phyloP scores from a whole-genome alignment of 2,329 filamentous ascomycete genomes.

The Gnomoniopsis sp. region DNA sequence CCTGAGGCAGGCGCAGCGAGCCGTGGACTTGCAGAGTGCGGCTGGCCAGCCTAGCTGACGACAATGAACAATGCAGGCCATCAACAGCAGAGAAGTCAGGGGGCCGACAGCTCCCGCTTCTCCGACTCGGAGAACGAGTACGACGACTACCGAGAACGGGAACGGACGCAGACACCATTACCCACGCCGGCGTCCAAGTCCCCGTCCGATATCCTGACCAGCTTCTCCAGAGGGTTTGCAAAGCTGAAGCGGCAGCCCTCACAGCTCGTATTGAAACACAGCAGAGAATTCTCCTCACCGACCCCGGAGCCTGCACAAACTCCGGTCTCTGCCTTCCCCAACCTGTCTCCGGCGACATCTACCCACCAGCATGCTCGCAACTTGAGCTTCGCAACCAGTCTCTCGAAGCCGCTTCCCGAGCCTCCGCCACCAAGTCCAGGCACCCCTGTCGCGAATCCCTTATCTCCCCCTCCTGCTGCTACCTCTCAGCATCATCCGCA shows the following conservation, averaged over 20 bases:
- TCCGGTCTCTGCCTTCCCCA: constrained; percentile 25
- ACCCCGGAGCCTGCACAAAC: constrained; percentile 23
- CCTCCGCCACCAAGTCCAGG: constrained; percentile 38
- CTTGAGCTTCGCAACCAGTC: constrained; percentile 53
- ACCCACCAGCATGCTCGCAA: constrained; percentile 48
- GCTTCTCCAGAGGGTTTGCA: constrained; percentile 46
- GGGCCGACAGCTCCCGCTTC: constrained; percentile 34
- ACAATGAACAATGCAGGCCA: constrained; percentile 29
- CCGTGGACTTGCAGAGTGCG: constrained; percentile 1
- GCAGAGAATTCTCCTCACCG: constrained; percentile 28
- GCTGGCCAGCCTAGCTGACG: constrained; percentile 29
- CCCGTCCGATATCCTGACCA: constrained; percentile 45
- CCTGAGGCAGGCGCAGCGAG: constrained; percentile 13
- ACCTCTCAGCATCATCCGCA: constrained; percentile 17
- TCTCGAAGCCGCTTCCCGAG: constrained; percentile 55
- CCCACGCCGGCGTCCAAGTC: constrained; percentile 31
- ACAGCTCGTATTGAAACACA: constrained; percentile 31
- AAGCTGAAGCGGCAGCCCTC: constrained; percentile 44
- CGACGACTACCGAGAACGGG: constrained; percentile 20
- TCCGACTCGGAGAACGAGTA: constrained; percentile 43
- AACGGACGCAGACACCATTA: constrained; percentile 29
- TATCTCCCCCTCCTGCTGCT: constrained; percentile 20
- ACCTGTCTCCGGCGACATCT: constrained; percentile 19
- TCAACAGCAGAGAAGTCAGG: constrained; percentile 21
- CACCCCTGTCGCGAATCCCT: constrained; percentile 26